Base-by-base conservation (phyloP, 2,329 filamentous ascomycete genomes). In the Thyridium curvatum region DNA sequence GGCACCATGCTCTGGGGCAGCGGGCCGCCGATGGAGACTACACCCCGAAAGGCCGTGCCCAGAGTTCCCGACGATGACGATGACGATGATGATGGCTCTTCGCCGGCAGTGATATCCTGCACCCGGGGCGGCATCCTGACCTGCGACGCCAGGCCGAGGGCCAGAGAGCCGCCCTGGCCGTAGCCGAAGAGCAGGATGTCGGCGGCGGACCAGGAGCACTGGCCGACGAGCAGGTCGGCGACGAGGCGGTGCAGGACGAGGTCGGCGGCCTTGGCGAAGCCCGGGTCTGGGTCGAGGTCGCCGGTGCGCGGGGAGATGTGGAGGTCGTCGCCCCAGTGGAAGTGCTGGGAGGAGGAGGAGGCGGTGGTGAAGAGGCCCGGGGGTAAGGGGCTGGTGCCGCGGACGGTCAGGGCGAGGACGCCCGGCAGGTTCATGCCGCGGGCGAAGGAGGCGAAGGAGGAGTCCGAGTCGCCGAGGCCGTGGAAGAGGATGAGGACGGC, bases 401-500 rank as follows among this genome's bases (percentile, higher is more conserved):
- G 84, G 32, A 94, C 67, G 7, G 86, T 76, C 39, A 95, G 74
- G 51, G 80, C 79, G 41, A 82, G 74, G 38, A 89, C 89, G 52
- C 89, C 85, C 0, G 88, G 87, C 3, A 94, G 76, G 44, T 74
- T 69, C 44, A 94, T 64, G 48, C 77, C 79, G 41, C 69, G 68
- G 15, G 81, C 86, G 44, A 94, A 84, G 33, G 65, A 64, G 43
- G 77, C 72, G 58, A 93, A 94, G 29, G 84, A 71, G 3, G 58
- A 53, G 43, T 86, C 75, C 28, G 74, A 79, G 63, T 94, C 89
- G 45, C 89, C 89, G 12, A 94, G 75, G 46, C 88, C 88, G 60
- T 94, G 89, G 41, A 94, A 78, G 37, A 94, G 75, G 54, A 94
- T 65, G 45, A 94, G 77, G 49, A 94, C 71, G 50, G 90, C 83